Evolutionary conservation across 1,284 basidiomycete genomes (phyloP).

Genomic region (Pisolithus thermaeus): DNA sequence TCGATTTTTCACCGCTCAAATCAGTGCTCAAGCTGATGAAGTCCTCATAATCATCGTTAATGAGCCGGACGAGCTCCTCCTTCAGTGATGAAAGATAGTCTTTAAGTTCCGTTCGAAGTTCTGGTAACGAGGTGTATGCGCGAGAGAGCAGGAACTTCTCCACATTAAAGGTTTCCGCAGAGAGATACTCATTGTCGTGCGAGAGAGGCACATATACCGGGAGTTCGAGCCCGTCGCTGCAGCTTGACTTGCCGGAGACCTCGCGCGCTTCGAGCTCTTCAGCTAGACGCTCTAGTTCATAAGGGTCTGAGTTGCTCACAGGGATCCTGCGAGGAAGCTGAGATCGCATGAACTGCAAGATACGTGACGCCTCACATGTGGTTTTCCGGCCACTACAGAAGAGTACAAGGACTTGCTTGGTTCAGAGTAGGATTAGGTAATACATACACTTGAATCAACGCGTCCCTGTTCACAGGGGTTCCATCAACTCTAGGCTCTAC

Average conservation of each 20-base stretch:
- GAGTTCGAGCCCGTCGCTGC: slow-evolving; percentile 39
- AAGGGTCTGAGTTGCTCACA: slow-evolving; percentile 40
- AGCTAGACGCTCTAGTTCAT: slow-evolving; percentile 63
- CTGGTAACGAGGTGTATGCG: slow-evolving; percentile 80
- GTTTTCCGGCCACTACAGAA: no score
- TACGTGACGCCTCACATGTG: no score
- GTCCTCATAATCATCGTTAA: slow-evolving; percentile 97
- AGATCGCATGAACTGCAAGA: slow-evolving; percentile 11
- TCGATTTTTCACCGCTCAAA: slow-evolving; percentile 73
- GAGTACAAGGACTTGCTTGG: no score
- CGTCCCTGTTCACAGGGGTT: no score
- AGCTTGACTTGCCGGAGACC: slow-evolving; percentile 7
- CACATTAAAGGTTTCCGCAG: slow-evolving; percentile 66
- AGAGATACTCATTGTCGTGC: slow-evolving; percentile 71
- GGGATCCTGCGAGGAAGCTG: slow-evolving; percentile 13
- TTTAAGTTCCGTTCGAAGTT: slow-evolving; percentile 81
- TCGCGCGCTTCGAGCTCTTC: slow-evolving; percentile 66
- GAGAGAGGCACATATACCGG: slow-evolving; percentile 75
- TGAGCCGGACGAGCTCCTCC: slow-evolving; percentile 89
- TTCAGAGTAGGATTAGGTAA: no score
- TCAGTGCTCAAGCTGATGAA: slow-evolving; percentile 95
- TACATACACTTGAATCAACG: no score
- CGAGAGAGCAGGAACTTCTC: slow-evolving; percentile 88
- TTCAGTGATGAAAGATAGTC: slow-evolving; percentile 81
- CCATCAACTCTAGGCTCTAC: no score